phyloP scores from a whole-genome alignment of 371 early-diverging fungal genomes.

The Mucor plumbeus region DNA sequence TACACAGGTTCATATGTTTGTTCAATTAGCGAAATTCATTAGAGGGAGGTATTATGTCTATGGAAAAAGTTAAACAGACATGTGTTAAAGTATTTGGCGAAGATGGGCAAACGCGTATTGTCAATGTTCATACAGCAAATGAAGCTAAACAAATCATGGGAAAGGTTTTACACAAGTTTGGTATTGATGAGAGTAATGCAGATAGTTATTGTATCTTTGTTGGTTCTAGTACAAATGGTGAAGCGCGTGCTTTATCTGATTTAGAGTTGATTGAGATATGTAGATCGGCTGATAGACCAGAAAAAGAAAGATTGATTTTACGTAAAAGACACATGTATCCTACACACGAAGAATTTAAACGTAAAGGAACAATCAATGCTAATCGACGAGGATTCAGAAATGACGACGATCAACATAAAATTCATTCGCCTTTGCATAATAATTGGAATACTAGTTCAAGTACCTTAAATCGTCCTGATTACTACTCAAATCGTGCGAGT shows the following conservation, averaged over 20 bases:
- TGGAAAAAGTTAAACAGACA: constrained; percentile 71
- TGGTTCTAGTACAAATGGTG: constrained; percentile 65
- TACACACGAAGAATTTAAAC: constrained; percentile 64
- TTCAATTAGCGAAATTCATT: constrained; percentile 41
- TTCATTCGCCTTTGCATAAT: constrained; percentile 6
- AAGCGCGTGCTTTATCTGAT: constrained; percentile 72
- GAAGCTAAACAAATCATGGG: constrained; percentile 63
- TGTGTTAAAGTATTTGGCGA: constrained; percentile 75
- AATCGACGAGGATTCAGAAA: constrained; percentile 21
- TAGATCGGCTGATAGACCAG: constrained; percentile 66
- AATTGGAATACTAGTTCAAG: neutral
- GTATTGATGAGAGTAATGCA: constrained; percentile 61
- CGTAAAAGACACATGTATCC: constrained; percentile 75
- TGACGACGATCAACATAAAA: constrained; percentile 9
- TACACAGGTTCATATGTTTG: neutral
- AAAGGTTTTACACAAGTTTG: constrained; percentile 71
- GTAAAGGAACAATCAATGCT: constrained; percentile 54
- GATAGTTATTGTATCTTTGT: constrained; percentile 70
- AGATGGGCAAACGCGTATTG: constrained; percentile 69
- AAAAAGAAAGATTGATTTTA: constrained; percentile 78
- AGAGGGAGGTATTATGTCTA: constrained; percentile 66
- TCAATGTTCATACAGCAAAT: constrained; percentile 63
- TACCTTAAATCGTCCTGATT: constrained; percentile 2
- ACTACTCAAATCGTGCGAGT: constrained; percentile 7
- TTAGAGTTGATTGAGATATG: constrained; percentile 77